Evolutionary conservation across 140 eudicot species (phyloP).

Genomic region (Cichorium intybus): DNA sequence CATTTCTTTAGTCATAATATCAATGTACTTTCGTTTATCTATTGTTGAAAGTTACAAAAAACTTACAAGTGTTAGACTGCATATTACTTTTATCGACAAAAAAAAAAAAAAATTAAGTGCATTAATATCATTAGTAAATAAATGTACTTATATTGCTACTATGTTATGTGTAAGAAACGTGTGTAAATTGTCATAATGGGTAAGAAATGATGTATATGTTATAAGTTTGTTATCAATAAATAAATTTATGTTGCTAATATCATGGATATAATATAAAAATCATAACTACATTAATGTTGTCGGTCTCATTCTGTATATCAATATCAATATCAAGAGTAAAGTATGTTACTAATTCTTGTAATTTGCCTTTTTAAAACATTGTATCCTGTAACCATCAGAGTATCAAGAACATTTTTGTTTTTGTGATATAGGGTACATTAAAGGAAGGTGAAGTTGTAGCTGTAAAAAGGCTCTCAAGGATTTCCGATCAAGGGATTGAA

Average conservation of each 20-base stretch:
- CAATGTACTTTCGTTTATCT: too few relatives aligned
- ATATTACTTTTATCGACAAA: not conserved
- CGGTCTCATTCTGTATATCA: not conserved
- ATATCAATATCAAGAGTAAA: not conserved
- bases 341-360: not conserved
- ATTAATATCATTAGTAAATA: not conserved
- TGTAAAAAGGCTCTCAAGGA: slow-evolving; percentile 14
- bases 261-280: too few relatives aligned
- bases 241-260: too few relatives aligned
- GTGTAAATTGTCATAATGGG: not conserved
- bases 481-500: slow-evolving; percentile 16
- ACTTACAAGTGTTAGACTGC: not conserved
- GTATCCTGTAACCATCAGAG: not conserved
- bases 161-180: too few relatives aligned
- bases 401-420: not conserved
- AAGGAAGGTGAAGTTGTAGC: slow-evolving; percentile 19
- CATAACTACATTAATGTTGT: not conserved
- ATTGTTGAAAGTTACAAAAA: not conserved
- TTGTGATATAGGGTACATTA: not conserved
- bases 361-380: not conserved
- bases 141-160: not conserved
- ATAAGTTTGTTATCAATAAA: not conserved
- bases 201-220: not conserved
- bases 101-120: not conserved
- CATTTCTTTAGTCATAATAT: too few relatives aligned